phyloP scores from a whole-genome alignment of 2,329 filamentous ascomycete genomes.

The Colletotrichum cuscutae region DNA sequence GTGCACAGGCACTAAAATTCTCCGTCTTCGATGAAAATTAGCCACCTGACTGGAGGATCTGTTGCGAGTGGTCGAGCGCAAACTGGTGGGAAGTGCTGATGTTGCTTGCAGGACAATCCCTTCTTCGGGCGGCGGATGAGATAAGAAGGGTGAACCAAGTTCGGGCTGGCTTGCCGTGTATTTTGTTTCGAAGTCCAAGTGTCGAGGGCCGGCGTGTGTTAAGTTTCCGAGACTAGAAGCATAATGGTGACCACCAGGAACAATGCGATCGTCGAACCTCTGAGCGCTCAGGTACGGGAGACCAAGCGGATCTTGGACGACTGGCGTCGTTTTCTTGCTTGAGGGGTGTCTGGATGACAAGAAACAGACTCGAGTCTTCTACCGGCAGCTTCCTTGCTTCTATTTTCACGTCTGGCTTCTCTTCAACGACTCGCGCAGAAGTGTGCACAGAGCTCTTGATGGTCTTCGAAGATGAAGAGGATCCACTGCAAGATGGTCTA shows the following conservation, averaged over 20 bases:
- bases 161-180: slow-evolving; percentile 41
- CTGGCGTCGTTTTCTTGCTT: slow-evolving; percentile 29
- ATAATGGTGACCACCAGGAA: slow-evolving; percentile 40
- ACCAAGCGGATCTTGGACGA: slow-evolving; percentile 35
- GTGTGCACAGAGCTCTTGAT: slow-evolving; percentile 36
- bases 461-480: slow-evolving; percentile 25
- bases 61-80: slow-evolving; percentile 38
- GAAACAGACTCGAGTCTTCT: slow-evolving; percentile 33
- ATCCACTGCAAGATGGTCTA: slow-evolving; percentile 33
- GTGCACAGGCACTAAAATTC: slow-evolving; percentile 40
- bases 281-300: slow-evolving; percentile 38
- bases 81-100: slow-evolving; percentile 38
- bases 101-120: slow-evolving; percentile 37
- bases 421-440: slow-evolving; percentile 24
- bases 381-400: slow-evolving; percentile 28
- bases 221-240: slow-evolving; percentile 46
- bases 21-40: slow-evolving; percentile 37
- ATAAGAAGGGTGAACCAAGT: slow-evolving; percentile 40
- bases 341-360: slow-evolving; percentile 34
- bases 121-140: slow-evolving; percentile 38
- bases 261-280: slow-evolving; percentile 37
- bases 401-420: slow-evolving; percentile 20
- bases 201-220: slow-evolving; percentile 43
- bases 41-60: slow-evolving; percentile 38
- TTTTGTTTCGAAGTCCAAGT: slow-evolving; percentile 47